Evolutionary conservation across 139 green algal genomes (phyloP), one percentile per base, ranked within the genome.

Genomic region (Coccomyxa sp.): DNA sequence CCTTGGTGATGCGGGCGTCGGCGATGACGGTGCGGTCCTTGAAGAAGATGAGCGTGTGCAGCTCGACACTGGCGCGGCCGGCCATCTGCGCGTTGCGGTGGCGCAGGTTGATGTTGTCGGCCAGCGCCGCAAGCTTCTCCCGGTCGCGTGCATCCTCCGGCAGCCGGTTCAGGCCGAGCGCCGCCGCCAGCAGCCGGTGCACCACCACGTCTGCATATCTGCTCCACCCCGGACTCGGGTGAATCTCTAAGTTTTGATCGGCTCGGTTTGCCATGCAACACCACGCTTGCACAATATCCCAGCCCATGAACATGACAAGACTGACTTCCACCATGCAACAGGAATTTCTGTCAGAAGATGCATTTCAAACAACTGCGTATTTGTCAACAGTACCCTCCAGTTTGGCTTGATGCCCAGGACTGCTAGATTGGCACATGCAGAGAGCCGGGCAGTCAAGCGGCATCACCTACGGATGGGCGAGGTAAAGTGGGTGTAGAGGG

Each of bases 11-110:
- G 45, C 83, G 83, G 0, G 81, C 83, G 75, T 88, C 82, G 16
- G 83, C 83, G 27, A 86, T 30, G 13, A 87, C 81, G 75, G 13
- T 83, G 59, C 87, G 87, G 21, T 83, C 84, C 13, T 89, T 90
- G 91, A 99, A 99, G 91, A 97, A 99, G 67, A 99, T 96, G 76
- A 99, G 91, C 0, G 97, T 99, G 92, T 98, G 94, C 79, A 99
- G 95, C 90, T 99, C 95, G 57, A 96, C 95, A 30, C 87, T 95
- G 0, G 94, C 95, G 11, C 97, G 88, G 13, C 95, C 96, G 10
- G 97, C 97, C 89, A 98, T 91, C 89, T 98, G 96, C 66, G 95
- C 94, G 82, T 98, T 98, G 78, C 89, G 90, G 86, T 99, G 96
- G 38, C 97, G 89, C 21, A 89, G 85, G 88, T 99, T 99, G 18